Evolutionary conservation across 2,329 filamentous ascomycete genomes (phyloP), one percentile per base, ranked within the genome.

Genomic region (Beauveria scarabaeidicola): DNA sequence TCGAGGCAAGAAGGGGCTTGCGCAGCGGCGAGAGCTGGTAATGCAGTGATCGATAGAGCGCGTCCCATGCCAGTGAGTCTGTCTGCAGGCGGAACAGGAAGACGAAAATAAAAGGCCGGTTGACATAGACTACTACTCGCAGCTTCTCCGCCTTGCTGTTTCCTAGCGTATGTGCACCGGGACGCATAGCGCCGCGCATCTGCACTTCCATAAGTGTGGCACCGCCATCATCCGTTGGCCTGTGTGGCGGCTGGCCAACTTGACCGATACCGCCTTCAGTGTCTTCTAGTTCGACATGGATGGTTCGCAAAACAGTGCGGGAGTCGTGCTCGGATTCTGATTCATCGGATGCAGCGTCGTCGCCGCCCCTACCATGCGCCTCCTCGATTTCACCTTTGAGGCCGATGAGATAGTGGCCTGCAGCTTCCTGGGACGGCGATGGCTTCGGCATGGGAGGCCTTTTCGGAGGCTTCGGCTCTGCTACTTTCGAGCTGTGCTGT

Each of bases 51-150:
- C 77, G 78, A 68, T 87, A 87, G 8, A 86, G 71, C 0, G 74
- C 66, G n/a, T 81, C 75, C 69, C 76, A 80, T 4, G 79, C 78
- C 2, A 86, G 71, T 1, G 83, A 81, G 58, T 82, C 78, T 7
- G 87, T 86, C 51, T 78, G 77, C 15, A 75, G 68, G 11, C 69
- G 67, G 70, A 93, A 93, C 4, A 94, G 75, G 62, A 94, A 87
- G 1, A 86, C 82, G 69, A 89, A 92, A 52, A 93, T 81, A 71
- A 93, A 93, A 0, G 90, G 90, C 25, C 81, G 82, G 69, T 86
- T 84, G 50, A 87, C 81, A 68, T 91, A 92, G 53, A 91, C 81
- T 7, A 91, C 81, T 1, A 90, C 86, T 1, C 86, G 82, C 46
- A 91, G 71, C 65, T 80, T 83, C 61, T 78, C 76, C 2, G 76